Evolutionary conservation across 768 basidiomycete genomes (phyloP).

Genomic region (Mycena amicta): DNA sequence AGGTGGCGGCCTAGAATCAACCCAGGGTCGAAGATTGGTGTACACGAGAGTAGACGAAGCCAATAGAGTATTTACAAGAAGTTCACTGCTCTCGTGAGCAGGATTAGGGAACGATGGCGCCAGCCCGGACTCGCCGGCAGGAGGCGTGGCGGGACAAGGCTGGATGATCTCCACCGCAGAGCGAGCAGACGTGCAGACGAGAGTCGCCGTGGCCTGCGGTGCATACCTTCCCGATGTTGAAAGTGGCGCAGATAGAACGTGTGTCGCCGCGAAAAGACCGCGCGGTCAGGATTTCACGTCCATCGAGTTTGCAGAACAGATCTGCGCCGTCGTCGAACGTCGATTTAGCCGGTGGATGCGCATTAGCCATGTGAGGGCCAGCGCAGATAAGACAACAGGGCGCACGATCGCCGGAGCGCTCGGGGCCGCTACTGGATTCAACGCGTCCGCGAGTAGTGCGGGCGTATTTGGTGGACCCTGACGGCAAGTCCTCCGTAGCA

Average conservation of each 20-base stretch:
- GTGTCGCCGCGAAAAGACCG: not conserved
- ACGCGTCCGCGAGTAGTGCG: not conserved
- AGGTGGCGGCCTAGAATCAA: slow-evolving; percentile 20
- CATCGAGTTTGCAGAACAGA: not conserved
- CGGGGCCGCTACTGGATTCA: not conserved
- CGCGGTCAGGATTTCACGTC: not conserved
- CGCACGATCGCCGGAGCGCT: not conserved
- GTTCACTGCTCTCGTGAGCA: no score
- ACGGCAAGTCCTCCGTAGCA: not conserved
- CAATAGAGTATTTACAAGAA: not conserved
- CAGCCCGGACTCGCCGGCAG: slow-evolving; percentile 10
- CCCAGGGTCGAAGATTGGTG: slow-evolving; percentile 18
- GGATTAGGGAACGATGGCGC: slow-evolving; percentile 7
- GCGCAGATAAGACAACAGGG: slow-evolving; percentile 19
- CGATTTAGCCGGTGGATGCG: not conserved
- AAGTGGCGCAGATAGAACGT: slow-evolving; percentile 12
- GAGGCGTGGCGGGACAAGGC: slow-evolving; percentile 11
- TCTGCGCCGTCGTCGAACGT: slow-evolving; percentile 12
- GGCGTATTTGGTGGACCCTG: no score
- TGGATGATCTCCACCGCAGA: slow-evolving; percentile 22
- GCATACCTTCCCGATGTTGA: slow-evolving; percentile 15
- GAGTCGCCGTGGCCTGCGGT: not conserved
- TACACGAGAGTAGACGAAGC: not conserved
- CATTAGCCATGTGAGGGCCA: not conserved
- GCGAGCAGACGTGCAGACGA: slow-evolving; percentile 21